Base-by-base conservation (phyloP, 2,329 filamentous ascomycete species). In the Monilinia vaccinii-corymbosi region DNA sequence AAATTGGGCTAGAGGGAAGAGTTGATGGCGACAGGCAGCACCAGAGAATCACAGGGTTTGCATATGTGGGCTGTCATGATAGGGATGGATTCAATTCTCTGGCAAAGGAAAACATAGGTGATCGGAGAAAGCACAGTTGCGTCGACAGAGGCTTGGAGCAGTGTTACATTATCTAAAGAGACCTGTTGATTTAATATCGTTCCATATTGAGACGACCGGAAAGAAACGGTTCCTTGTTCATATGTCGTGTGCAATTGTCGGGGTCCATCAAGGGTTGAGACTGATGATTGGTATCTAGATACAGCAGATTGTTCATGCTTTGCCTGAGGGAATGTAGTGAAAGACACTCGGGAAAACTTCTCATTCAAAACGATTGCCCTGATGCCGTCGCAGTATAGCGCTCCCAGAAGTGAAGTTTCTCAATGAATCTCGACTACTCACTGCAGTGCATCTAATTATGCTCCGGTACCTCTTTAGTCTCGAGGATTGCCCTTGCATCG, bases 51-150 rank as follows among this genome's bases (percentile, higher is more conserved):
- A 47, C 53, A 1, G 53, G 53, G 4, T 56, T 56, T 48, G 53
- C 40, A 14, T 48, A 56, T 9, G 53, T 56, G 14, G 53, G 42
- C 6, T 56, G 53, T 13, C 53, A 56, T 48, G 28, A 48, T n/a
- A 25, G 28, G 18, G 32, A 36, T 34, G 53, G 28, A 4, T 56
- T 34, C 13, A n/a, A 56, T n/a, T 8, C n/a, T n/a, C 3, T 34
- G 18, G 42, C 8, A 5, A 48, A 48, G 3, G 42, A 48, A 10
- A 28, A 28, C 1, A 13, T 36, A 5, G 3, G 28, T 6, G 42
- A 48, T 5, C 11, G n/a, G n/a, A 18, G 14, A 28, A 56, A 23
- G 10, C 40, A 56, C 13, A 21, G 11, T 31, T 53, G 50, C 8
- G 11, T 31, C 10, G 18, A 28, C 9, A 32, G 5, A 4, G 50